These are phyloP conservation scores for Deakozyma indianensis DNA, from an alignment of 805 yeast genomes.

Conservation along the genomic window DNA sequence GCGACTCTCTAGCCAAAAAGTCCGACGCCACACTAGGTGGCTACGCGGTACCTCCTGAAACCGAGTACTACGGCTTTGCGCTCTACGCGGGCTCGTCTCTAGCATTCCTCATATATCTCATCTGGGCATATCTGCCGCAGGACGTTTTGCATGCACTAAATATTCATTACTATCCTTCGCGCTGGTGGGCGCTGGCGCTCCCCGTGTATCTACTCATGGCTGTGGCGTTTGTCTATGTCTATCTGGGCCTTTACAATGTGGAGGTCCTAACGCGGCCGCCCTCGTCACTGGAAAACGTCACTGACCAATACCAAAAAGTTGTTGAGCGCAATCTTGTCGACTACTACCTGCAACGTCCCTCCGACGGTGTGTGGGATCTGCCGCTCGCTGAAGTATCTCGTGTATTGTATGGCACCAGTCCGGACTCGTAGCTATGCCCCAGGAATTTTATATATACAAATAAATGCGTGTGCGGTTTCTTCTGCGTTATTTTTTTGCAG, in stretches of 20 bases:
- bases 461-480: not conserved
- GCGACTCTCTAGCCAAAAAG: not conserved
- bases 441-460: not conserved
- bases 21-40: not conserved
- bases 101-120: conserved; percentile 38
- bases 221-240: conserved; percentile 61
- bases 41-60: conserved; percentile 5
- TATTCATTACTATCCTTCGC: conserved; percentile 65
- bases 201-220: conserved; percentile 58
- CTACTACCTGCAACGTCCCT: conserved; percentile 38
- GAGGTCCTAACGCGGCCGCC: conserved; percentile 54
- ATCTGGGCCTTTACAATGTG: conserved; percentile 56
- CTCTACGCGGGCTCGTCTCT: conserved; percentile 54
- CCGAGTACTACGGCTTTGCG: conserved; percentile 85
- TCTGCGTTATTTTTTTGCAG: no score
- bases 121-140: conserved; percentile 69
- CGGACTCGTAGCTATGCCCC: not conserved
- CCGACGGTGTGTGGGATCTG: conserved; percentile 80
- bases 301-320: conserved; percentile 39
- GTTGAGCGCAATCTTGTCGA: conserved; percentile 25
- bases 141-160: conserved; percentile 35
- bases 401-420: conserved; percentile 13
- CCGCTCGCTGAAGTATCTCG: conserved; percentile 34
- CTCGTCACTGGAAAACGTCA: conserved; percentile 45
- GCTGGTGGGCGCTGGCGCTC: conserved; percentile 80